phyloP scores from a whole-genome alignment of 2,329 filamentous ascomycete genomes.

The Trichoderma semiorbis region DNA sequence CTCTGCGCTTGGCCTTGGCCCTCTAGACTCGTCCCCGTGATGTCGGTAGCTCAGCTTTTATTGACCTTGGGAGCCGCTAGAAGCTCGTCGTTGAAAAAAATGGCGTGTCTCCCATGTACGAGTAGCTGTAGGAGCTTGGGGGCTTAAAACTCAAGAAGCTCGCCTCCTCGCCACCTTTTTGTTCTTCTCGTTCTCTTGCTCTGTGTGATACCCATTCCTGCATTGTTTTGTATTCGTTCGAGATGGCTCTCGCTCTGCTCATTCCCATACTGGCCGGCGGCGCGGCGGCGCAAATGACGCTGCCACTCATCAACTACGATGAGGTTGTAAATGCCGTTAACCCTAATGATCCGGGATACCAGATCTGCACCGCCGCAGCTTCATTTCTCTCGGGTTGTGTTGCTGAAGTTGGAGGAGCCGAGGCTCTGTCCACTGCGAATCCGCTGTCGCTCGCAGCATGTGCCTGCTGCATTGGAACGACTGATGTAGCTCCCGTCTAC shows the following conservation, averaged over 20 bases:
- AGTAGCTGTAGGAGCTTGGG: not conserved
- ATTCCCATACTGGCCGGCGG: slow-evolving; percentile 23
- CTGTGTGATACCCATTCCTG: not conserved
- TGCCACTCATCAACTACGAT: slow-evolving; percentile 22
- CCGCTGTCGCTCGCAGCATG: slow-evolving; percentile 25
- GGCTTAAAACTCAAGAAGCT: not conserved
- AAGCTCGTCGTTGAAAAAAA: not conserved
- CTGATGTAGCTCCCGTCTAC: slow-evolving; percentile 26
- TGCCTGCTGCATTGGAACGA: slow-evolving; percentile 28
- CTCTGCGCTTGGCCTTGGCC: not conserved
- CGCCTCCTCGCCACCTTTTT: not conserved
- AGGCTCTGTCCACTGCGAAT: slow-evolving; percentile 25
- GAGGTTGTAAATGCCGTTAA: slow-evolving; percentile 27
- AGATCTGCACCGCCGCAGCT: slow-evolving; percentile 25
- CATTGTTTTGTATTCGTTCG: not conserved
- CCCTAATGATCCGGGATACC: slow-evolving; percentile 25
- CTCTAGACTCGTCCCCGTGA: slow-evolving; percentile 2
- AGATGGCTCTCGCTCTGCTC: slow-evolving; percentile 6
- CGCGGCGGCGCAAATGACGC: slow-evolving; percentile 28
- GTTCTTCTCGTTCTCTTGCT: not conserved
- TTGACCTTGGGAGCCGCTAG: not conserved
- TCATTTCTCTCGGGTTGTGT: slow-evolving; percentile 26
- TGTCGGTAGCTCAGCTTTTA: not conserved
- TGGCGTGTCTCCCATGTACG: not conserved
- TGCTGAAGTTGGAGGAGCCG: slow-evolving; percentile 24